These are phyloP conservation scores for Luzula sylvatica DNA, from an alignment of 176 grass and related monocot species.

Conservation along the genomic window DNA sequence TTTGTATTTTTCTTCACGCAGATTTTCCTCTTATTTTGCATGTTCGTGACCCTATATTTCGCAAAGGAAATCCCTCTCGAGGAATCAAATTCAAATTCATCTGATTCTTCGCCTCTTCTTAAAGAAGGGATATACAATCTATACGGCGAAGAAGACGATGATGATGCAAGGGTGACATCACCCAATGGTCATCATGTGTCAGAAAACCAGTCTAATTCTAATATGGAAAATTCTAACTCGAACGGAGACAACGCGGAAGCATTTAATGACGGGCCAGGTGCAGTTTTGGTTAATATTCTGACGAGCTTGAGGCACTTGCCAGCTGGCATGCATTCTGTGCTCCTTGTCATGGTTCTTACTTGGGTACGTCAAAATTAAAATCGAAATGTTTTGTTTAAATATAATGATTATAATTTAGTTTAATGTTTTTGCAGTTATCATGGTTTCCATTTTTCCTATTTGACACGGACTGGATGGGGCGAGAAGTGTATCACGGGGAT, in stretches of 20 bases:
- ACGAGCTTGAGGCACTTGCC: constrained; percentile 97
- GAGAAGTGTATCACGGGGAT: constrained; percentile 90
- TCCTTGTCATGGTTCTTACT: constrained; percentile 92
- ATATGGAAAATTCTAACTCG: constrained; percentile 6
- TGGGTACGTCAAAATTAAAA: constrained; percentile 47
- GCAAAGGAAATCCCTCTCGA: constrained; percentile 64
- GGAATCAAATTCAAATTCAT: constrained; percentile 18
- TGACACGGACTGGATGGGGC: constrained; percentile 99
- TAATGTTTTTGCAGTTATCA: constrained; percentile 51
- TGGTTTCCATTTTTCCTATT: constrained; percentile 99
- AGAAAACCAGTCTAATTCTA: constrained; percentile 21
- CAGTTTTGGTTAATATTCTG: constrained; percentile 91
- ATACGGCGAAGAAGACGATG: constrained; percentile 29
- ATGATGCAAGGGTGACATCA: neutral
- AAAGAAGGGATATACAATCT: constrained; percentile 36
- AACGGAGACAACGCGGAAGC: constrained; percentile 31
- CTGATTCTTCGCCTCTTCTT: constrained; percentile 87
- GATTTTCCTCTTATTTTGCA: constrained; percentile 85
- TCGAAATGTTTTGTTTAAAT: too few relatives aligned
- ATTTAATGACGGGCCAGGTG: constrained; percentile 79
- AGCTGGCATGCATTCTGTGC: constrained; percentile 83
- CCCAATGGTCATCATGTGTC: constrained; percentile 26
- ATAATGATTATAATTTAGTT: constrained; percentile 15
- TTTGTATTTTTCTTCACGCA: constrained; percentile 24
- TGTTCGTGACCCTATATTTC: constrained; percentile 91